Conservation (phyloP, 495 filamentous ascomycete genomes). For the Thermothielavioides terrestris region DNA sequence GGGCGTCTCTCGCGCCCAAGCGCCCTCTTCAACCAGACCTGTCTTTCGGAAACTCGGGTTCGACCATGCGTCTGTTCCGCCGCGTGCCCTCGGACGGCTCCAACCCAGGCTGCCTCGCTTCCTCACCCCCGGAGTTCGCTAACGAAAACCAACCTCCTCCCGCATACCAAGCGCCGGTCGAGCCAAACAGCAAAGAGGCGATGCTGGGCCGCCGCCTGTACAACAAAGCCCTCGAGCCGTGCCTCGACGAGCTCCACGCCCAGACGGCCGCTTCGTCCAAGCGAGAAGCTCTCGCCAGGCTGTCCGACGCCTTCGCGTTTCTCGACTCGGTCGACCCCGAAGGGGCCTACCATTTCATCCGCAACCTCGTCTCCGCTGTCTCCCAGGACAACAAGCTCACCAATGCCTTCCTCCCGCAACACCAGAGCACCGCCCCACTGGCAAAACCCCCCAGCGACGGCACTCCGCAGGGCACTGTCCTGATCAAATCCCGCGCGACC, state of each 20-base stretch:
- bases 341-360: slow-evolving; percentile 76
- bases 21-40: slow-evolving; percentile 74
- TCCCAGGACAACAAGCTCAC: slow-evolving; percentile 36
- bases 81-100: slow-evolving; percentile 67
- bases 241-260: slow-evolving; percentile 73
- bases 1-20: slow-evolving; percentile 52
- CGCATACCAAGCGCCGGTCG: slow-evolving; percentile 26
- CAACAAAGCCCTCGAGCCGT: slow-evolving; percentile 65
- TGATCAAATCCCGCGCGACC: slow-evolving; percentile 31
- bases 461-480: slow-evolving; percentile 38
- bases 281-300: slow-evolving; percentile 67
- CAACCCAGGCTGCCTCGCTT: slow-evolving; percentile 28
- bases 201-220: slow-evolving; percentile 71
- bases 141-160: slow-evolving; percentile 38
- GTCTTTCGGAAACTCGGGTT: slow-evolving; percentile 83
- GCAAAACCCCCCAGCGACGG: slow-evolving; percentile 10
- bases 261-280: slow-evolving; percentile 67
- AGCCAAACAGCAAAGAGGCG: slow-evolving; percentile 65
- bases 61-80: slow-evolving; percentile 82
- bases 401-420: slow-evolving; percentile 26
- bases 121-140: slow-evolving; percentile 26
- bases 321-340: slow-evolving; percentile 86
- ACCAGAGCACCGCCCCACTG: background rate
- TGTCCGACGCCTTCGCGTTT: slow-evolving; percentile 75
- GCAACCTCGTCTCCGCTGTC: slow-evolving; percentile 47